phyloP scores from a whole-genome alignment of 2,329 filamentous ascomycete genomes.

The Aspergillus sp. region DNA sequence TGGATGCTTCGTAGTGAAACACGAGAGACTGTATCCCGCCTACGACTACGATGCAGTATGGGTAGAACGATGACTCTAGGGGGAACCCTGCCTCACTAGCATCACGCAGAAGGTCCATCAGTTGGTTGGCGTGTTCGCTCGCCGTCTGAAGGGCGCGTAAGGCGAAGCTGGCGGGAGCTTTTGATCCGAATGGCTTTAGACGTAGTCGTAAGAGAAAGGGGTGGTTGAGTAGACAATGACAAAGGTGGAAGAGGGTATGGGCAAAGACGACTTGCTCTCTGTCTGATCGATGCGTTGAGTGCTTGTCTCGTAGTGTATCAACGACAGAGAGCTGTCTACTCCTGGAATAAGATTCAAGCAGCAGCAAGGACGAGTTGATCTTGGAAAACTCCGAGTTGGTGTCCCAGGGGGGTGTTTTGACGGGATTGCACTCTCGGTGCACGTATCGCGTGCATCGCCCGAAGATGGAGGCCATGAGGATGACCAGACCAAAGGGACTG shows the following conservation, averaged over 20 bases:
- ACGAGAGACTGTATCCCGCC: conserved; percentile 13
- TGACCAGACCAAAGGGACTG: conserved; percentile 28
- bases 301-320: conserved; percentile 21
- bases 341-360: conserved; percentile 33
- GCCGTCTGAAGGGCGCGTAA: conserved; percentile 25
- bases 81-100: conserved; percentile 20
- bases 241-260: conserved; percentile 34
- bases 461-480: conserved; percentile 35
- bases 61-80: conserved; percentile 31
- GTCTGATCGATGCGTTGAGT: conserved; percentile 3
- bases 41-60: conserved; percentile 34
- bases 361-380: conserved; percentile 32
- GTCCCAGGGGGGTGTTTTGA: conserved; percentile 35
- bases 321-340: conserved; percentile 19
- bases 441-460: conserved; percentile 33
- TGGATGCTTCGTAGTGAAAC: not conserved
- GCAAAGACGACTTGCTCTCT: conserved; percentile 31
- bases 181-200: conserved; percentile 24
- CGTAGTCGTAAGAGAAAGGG: conserved; percentile 33
- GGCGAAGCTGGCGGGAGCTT: conserved; percentile 31
- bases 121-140: conserved; percentile 29
- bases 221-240: conserved; percentile 39
- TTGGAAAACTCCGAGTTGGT: conserved; percentile 34
- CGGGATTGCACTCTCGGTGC: conserved; percentile 21
- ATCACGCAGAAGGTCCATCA: conserved; percentile 27